phyloP scores from a whole-genome alignment of 495 filamentous ascomycete genomes.

The Aspergillus haitiensis region DNA sequence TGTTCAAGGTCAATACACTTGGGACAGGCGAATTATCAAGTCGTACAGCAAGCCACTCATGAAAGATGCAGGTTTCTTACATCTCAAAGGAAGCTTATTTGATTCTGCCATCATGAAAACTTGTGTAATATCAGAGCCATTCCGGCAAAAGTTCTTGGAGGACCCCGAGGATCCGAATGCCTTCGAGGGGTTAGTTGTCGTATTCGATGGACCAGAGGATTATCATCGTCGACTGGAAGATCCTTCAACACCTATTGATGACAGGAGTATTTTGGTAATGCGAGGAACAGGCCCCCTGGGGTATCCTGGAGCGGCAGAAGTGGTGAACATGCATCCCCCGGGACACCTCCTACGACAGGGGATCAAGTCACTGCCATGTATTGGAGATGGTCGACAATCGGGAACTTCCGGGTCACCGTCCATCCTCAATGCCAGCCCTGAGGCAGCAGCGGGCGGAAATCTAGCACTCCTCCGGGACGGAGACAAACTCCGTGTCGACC shows the following conservation, averaged over 20 bases:
- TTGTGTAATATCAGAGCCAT: conserved; percentile 52
- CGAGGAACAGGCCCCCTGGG: conserved; percentile 55
- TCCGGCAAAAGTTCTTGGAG: conserved; percentile 48
- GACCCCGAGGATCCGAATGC: conserved; percentile 53
- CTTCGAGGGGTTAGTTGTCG: conserved; percentile 51
- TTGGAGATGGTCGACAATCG: conserved; percentile 57
- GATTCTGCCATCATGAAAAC: conserved; percentile 60
- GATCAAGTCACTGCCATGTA: conserved; percentile 53
- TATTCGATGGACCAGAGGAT: conserved; percentile 57
- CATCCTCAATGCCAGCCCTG: conserved; percentile 57
- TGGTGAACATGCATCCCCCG: conserved; percentile 59
- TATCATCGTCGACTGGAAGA: conserved; percentile 50
- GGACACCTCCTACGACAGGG: conserved; percentile 46
- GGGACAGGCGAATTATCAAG: conserved; percentile 48
- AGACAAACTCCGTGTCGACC: conserved; percentile 56
- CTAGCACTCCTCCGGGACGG: conserved; percentile 55
- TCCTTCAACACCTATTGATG: conserved; percentile 45
- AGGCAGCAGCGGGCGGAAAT: conserved; percentile 61
- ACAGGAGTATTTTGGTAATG: conserved; percentile 54
- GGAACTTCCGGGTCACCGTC: conserved; percentile 57
- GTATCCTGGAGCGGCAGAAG: conserved; percentile 56
- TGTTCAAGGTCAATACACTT: conserved; percentile 43
- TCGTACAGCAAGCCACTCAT: conserved; percentile 48
- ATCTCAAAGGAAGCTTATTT: conserved; percentile 53
- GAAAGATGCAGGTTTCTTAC: conserved; percentile 51